Conservation (phyloP, 257 asterid species). For the Nicotiana knightiana region DNA sequence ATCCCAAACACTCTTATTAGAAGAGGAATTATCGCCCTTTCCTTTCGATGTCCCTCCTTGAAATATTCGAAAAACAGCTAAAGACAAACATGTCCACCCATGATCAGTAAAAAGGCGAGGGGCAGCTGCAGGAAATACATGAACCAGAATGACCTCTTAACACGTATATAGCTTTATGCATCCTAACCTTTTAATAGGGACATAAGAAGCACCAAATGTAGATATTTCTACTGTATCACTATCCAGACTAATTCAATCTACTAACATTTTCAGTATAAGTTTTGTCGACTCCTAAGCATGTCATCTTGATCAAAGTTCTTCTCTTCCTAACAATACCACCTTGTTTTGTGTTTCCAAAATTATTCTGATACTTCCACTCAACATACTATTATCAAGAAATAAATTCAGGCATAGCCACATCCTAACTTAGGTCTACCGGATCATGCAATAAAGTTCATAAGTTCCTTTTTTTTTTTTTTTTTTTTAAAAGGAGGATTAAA, state of each 20-base stretch:
- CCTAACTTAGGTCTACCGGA: neutral
- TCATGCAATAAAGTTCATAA: neutral
- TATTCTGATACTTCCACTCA: neutral
- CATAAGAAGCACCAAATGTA: neutral
- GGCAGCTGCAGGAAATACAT: neutral
- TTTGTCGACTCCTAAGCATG: neutral
- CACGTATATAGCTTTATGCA: neutral
- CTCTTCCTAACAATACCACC: neutral
- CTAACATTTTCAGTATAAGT: neutral
- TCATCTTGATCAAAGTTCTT: neutral
- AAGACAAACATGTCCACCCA: neutral
- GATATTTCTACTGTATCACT: neutral
- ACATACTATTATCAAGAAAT: neutral
- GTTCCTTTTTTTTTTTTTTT: no score
- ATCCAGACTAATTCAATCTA: neutral
- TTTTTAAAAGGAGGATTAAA: neutral
- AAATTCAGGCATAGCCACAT: neutral
- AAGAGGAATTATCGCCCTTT: constrained; percentile 1
- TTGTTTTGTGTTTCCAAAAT: neutral
- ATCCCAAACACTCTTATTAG: neutral
- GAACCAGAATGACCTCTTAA: neutral
- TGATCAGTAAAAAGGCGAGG: neutral
- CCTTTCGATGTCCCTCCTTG: neutral
- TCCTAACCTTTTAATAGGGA: neutral
- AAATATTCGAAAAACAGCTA: neutral